Base-by-base conservation (phyloP, 768 basidiomycete genomes). In the Boletus fagicola region DNA sequence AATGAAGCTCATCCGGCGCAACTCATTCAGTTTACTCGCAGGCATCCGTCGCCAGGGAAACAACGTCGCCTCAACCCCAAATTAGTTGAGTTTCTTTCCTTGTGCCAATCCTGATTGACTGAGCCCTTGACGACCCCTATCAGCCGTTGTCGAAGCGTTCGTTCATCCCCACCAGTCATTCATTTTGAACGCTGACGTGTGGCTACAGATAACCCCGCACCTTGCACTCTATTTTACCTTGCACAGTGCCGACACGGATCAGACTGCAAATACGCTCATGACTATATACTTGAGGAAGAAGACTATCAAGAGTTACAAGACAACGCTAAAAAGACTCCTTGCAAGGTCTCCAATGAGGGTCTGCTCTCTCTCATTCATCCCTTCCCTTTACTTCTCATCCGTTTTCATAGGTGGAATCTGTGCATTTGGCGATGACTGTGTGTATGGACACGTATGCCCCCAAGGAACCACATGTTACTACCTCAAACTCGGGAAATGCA, bases 211-310 rank as follows among this genome's bases (percentile, higher is more conserved):
- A 81, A 75, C 64, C 85, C 86, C 2, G 80, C 86, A 24, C 85
- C 86, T 16, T 87, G 86, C 66, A 86, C 84, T 18, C 70, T 85
- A 49, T 86, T 83, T 70, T 87, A 86, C 66, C 74, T 87, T 28
- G 77, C 82, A 31, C 77, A 75, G 47, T 87, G 86, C 75, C 83
- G 83, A 65, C 79, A 80, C 54, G 84, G 82, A 16, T 65, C 72
- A 10, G 77, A 78, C 26, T 88, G 86, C 67, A 82, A 78, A 71
- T 87, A 82, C 58, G 80, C 70, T 15, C 86, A 88, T 56, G 81
- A 88, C 62, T 87, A 86, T 64, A 57, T 82, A 33, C 70, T 87
- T 7, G 75, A 80, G 26, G 73, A 73, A 4, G 81, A 85, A 45
- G 76, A 87, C 57, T 81, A 79, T 56, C 67, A 73, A 51, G 78